A percentile compares a stretch with the other conserved stretches of the same genome.
These are phyloP conservation scores for Hypoxylon perforatum DNA, from an alignment of 495 filamentous ascomycete genomes.

Conservation along the genomic window DNA sequence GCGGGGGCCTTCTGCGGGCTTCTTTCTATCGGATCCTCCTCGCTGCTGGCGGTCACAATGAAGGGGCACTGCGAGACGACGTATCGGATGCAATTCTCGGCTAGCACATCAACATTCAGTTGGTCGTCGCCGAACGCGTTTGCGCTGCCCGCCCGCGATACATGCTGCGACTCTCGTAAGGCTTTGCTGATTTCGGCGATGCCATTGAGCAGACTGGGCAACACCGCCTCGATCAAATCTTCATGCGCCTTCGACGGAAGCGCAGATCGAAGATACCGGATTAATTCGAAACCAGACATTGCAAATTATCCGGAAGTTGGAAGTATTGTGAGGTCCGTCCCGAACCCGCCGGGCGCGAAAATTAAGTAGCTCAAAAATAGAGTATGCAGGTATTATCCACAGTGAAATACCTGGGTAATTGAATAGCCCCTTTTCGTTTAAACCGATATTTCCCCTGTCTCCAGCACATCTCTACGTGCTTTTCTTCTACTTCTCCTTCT, in stretches of 20 bases:
- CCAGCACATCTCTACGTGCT: no score
- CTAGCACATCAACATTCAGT: conserved; percentile 64
- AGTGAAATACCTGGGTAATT: no score
- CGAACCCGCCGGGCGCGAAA: not conserved
- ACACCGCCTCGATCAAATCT: conserved; percentile 26
- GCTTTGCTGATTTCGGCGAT: conserved; percentile 20
- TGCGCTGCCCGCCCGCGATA: conserved; percentile 56
- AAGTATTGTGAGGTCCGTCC: not conserved
- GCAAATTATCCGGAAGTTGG: not conserved
- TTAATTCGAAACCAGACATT: conserved; percentile 10
- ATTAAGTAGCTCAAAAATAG: conserved; percentile 9
- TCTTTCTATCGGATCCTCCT: conserved; percentile 63
- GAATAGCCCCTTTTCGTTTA: no score
- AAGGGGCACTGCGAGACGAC: conserved; percentile 55
- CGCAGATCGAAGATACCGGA: conserved; percentile 11
- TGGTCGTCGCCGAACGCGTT: conserved; percentile 66
- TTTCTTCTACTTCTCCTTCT: no score
- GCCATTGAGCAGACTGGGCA: conserved; percentile 28
- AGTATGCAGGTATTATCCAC: no score
- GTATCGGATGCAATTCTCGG: conserved; percentile 57
- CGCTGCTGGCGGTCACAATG: conserved; percentile 59
- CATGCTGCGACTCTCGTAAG: conserved; percentile 43
- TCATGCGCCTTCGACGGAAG: conserved; percentile 7
- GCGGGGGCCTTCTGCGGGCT: not conserved
- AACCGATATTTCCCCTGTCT: no score